These are phyloP conservation scores for Tetratostichococcus sp. DNA, from an alignment of 139 green algal genomes.

Conservation along the genomic window DNA sequence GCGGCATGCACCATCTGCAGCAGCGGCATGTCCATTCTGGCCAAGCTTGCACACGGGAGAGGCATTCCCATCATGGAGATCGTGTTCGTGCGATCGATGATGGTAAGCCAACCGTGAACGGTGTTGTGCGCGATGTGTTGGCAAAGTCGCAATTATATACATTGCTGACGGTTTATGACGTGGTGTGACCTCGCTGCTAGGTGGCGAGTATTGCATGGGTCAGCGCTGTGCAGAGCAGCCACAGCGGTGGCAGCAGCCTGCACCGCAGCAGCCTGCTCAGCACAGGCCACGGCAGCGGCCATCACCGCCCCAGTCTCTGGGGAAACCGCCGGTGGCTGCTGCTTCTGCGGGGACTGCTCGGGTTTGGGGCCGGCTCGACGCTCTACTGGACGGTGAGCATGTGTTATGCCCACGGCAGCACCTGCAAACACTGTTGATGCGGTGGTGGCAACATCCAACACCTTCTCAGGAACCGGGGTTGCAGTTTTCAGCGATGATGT, in stretches of 20 bases:
- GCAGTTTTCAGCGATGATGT: too few relatives aligned
- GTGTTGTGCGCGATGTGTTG: too few relatives aligned
- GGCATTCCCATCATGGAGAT: constrained; percentile 3
- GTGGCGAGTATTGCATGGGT: not conserved
- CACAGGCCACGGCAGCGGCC: not conserved
- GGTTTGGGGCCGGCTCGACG: constrained; percentile 9
- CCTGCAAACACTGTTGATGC: too few relatives aligned
- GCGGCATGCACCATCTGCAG: not conserved
- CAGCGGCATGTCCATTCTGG: not conserved
- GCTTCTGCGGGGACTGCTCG: constrained; percentile 24
- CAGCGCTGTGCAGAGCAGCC: not conserved
- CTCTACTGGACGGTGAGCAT: constrained; percentile 25
- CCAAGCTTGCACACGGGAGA: not conserved
- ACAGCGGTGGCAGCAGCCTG: not conserved
- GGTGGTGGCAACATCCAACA: too few relatives aligned
- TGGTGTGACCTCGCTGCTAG: too few relatives aligned
- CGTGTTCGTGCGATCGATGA: not conserved
- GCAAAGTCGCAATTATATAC: too few relatives aligned
- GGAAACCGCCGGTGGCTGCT: constrained; percentile 14
- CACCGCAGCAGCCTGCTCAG: not conserved
- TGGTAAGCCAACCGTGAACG: not conserved
- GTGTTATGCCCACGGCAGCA: too few relatives aligned
- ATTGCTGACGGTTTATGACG: too few relatives aligned
- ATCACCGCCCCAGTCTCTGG: not conserved
- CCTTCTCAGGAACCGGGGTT: too few relatives aligned